Conservation (phyloP, 768 basidiomycete species). For the Arthromyces matolae region DNA sequence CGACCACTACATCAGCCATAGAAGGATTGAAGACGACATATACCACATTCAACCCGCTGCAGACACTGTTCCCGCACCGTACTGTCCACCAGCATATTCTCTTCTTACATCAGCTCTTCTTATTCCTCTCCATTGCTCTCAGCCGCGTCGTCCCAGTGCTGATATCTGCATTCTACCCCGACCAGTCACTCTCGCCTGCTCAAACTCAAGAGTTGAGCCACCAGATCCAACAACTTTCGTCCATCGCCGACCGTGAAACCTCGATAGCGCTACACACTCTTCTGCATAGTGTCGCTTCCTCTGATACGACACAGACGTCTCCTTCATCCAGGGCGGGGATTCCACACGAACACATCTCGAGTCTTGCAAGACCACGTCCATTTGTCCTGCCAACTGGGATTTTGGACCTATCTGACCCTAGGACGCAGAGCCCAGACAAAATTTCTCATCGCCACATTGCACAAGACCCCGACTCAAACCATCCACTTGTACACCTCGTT, state of each 20-base stretch:
- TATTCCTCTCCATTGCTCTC: slow-evolving; percentile 71
- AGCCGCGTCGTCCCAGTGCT: slow-evolving; percentile 68
- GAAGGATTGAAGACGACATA: slow-evolving; percentile 21
- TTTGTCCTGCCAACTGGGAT: slow-evolving; percentile 17
- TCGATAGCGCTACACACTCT: slow-evolving; percentile 52
- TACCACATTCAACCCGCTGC: slow-evolving; percentile 21
- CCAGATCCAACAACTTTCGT: slow-evolving; percentile 28
- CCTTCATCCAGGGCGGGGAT: slow-evolving; percentile 15
- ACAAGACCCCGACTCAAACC: slow-evolving; percentile 14
- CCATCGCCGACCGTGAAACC: slow-evolving; percentile 56
- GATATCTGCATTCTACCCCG: slow-evolving; percentile 55
- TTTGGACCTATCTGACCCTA: slow-evolving; percentile 9
- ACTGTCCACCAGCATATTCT: slow-evolving; percentile 74
- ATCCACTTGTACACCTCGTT: slow-evolving; percentile 36
- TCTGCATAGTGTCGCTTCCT: slow-evolving; percentile 47
- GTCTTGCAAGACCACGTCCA: slow-evolving; percentile 36
- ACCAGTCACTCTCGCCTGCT: slow-evolving; percentile 31
- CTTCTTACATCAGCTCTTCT: slow-evolving; percentile 73
- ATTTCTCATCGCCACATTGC: background rate
- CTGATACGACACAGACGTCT: slow-evolving; percentile 10
- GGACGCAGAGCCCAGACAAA: background rate
- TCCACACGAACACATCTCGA: slow-evolving; percentile 29
- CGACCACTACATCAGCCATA: slow-evolving; percentile 12
- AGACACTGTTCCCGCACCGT: slow-evolving; percentile 54
- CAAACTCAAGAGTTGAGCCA: slow-evolving; percentile 44